Evolutionary conservation across 345 rosid species (phyloP).

Genomic region (Eucalyptus lansdowneana): DNA sequence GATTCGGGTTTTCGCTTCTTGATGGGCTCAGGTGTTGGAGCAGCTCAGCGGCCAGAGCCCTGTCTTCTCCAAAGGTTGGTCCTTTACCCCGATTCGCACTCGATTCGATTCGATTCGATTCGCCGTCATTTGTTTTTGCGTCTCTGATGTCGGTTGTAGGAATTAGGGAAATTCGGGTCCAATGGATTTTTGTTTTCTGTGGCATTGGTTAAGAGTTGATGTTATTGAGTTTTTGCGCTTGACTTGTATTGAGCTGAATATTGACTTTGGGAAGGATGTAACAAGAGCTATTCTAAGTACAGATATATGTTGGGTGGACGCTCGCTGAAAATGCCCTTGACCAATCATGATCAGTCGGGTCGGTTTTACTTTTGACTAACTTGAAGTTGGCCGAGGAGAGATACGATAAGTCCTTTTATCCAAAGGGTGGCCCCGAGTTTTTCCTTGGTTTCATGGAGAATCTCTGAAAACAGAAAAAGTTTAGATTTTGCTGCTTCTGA

Average conservation of each 20-base stretch:
- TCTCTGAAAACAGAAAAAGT: neutral
- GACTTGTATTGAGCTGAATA: neutral
- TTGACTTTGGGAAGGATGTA: neutral
- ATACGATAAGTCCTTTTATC: neutral
- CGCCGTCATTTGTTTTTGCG: neutral
- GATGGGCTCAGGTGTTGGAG: conserved; percentile 49
- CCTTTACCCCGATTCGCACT: neutral
- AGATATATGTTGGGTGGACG: neutral
- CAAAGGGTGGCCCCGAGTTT: neutral
- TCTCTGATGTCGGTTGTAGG: neutral
- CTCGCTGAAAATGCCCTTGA: neutral
- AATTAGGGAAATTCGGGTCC: neutral
- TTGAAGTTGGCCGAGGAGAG: neutral
- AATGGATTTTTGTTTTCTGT: neutral
- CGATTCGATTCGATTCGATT: neutral
- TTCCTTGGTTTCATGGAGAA: neutral
- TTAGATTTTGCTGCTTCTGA: neutral
- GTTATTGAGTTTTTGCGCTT: neutral
- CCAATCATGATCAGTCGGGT: neutral
- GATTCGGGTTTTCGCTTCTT: neutral
- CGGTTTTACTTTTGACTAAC: neutral
- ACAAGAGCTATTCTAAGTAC: neutral
- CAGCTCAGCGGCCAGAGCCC: conserved; percentile 87
- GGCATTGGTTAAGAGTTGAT: neutral
- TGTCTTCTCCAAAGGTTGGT: conserved; percentile 73